Evolutionary conservation across 306 rosid species (phyloP), one percentile per base, ranked within the genome.

Genomic region (Fagus sylvatica): DNA sequence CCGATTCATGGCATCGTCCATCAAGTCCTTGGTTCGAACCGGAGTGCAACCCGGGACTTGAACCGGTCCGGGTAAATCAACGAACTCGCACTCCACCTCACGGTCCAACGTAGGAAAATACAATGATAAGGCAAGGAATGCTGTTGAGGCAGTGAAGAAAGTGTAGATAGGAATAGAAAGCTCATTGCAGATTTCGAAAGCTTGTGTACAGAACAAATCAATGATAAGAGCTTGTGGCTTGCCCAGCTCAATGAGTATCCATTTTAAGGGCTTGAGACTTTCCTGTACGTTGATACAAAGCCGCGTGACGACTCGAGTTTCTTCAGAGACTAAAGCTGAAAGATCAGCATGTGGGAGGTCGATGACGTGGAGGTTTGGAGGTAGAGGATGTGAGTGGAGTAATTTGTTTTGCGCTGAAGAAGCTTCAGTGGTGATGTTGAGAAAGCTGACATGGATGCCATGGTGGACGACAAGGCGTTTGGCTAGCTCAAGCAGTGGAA

Each of bases 391-490:
- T 0, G 87, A 72, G 73, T 76, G 81, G 13, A 88, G 75, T 2
- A 88, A 83, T 1, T 53, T 39, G 68, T 72, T 76, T 69, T 88
- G 86, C 1, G 79, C 86, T 0, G 85, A 48, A 65, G 89, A 85
- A 37, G 84, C 79, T 42, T 83, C 84, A 73, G 91, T 72, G 77
- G 89, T 83, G 81, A 88, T 71, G 77, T 85, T 80, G 49, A 88
- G 78, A 79, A 88, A 88, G 74, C 78, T 83, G 7, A 81, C 88
- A 22, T 39, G 78, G 48, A 68, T 61, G 33, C 67, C 66, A 10
- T 85, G 87, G 53, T 76, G 69, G 51, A 10, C 74, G 6, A 77
- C 89, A 1, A 88, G 86, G 65, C 76, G 79, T 7, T 75, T 79
- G 1, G 87, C 75, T 1, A 88, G 15, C 79, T 78, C 79, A 2